phyloP scores from a whole-genome alignment of 1,139 yeast genomes.

The Yamadazyma atmosphaerica region DNA sequence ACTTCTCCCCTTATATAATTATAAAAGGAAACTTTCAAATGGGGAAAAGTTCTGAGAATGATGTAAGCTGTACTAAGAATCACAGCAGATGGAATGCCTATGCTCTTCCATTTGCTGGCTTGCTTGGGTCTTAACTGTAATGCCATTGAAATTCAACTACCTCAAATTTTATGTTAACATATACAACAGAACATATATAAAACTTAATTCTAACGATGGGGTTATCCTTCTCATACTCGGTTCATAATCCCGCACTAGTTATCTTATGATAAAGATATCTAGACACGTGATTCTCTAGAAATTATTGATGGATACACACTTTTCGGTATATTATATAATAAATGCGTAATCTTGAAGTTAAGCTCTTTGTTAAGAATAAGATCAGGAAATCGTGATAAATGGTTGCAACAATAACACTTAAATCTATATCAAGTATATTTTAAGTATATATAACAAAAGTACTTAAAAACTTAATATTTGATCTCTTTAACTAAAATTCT shows the following conservation, averaged over 20 bases:
- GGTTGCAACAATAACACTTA: too few species aligned
- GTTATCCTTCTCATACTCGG: not conserved
- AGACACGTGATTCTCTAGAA: slow-evolving; percentile 2
- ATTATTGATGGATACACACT: too few species aligned
- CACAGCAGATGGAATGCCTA: slow-evolving; percentile 33
- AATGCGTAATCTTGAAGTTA: too few species aligned
- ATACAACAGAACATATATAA: not conserved
- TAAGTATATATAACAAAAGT: too few species aligned
- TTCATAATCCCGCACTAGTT: not conserved
- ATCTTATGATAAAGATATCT: slow-evolving; percentile 1
- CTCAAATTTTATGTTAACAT: not conserved
- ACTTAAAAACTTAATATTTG: too few species aligned
- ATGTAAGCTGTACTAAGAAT: slow-evolving; percentile 47
- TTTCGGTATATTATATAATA: too few species aligned
- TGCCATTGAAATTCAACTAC: slow-evolving; percentile 7
- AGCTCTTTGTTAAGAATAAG: too few species aligned
- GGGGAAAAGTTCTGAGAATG: slow-evolving; percentile 54
- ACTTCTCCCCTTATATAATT: slow-evolving; percentile 24
- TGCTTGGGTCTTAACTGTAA: slow-evolving; percentile 9
- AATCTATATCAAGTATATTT: too few species aligned
- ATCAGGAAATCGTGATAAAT: too few species aligned
- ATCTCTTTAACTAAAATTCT: too few species aligned
- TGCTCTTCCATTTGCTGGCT: slow-evolving; percentile 6
- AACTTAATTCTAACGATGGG: not conserved
- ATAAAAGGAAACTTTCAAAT: slow-evolving; percentile 33